Conservation (phyloP, 495 filamentous ascomycete genomes). For the Tricharina praecox region DNA sequence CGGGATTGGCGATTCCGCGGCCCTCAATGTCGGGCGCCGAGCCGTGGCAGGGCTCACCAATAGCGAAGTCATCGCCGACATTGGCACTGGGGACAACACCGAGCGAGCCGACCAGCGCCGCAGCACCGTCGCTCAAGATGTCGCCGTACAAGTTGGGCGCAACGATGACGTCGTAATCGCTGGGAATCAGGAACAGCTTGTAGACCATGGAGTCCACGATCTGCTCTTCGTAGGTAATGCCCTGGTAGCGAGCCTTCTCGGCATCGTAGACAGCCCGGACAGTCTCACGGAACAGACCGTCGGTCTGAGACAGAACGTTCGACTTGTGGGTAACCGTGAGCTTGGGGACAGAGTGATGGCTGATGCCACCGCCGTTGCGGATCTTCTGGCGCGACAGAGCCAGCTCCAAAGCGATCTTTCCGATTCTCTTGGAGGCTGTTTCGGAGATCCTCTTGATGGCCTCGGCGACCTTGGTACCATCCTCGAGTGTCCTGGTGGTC, state of each 20-base stretch:
- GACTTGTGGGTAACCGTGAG: constrained; percentile 98
- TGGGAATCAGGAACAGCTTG: constrained; percentile 93
- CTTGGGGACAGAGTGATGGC: constrained; percentile 34
- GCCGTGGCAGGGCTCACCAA: constrained; percentile 96
- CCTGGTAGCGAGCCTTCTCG: constrained; percentile 40
- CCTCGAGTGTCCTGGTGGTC: constrained; percentile 50
- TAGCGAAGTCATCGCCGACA: constrained; percentile 85
- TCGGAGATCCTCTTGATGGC: constrained; percentile 94
- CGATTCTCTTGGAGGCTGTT: constrained; percentile 63
- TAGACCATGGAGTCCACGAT: constrained; percentile 99
- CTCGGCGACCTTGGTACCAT: constrained; percentile 66
- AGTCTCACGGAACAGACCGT: constrained; percentile 82
- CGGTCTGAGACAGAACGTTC: constrained; percentile 91
- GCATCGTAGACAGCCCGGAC: constrained; percentile 40
- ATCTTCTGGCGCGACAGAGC: constrained; percentile 72
- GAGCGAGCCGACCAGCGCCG: constrained; percentile 82
- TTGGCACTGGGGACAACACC: constrained; percentile 94
- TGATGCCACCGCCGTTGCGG: constrained; percentile 32
- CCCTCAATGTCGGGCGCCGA: constrained; percentile 93
- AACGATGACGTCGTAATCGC: constrained; percentile 91
- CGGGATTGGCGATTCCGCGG: constrained; percentile 80
- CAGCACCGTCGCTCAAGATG: constrained; percentile 87
- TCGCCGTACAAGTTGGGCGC: constrained; percentile 97
- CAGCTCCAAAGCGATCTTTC: constrained; percentile 85
- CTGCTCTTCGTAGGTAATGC: constrained; percentile 75